phyloP scores from a whole-genome alignment of 495 filamentous ascomycete genomes.

The Cetradonia linearis region DNA sequence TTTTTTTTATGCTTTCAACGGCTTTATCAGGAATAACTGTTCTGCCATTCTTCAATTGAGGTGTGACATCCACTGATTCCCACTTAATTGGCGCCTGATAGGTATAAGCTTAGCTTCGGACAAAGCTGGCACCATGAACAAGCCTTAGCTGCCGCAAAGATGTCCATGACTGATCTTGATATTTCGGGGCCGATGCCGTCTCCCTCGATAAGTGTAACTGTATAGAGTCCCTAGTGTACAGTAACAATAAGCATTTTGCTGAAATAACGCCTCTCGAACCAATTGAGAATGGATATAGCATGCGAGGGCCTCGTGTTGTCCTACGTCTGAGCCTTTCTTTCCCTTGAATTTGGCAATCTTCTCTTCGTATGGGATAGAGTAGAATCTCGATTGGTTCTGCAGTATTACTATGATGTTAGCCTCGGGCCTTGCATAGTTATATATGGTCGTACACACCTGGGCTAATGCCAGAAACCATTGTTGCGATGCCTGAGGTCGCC shows the following conservation, averaged over 20 bases:
- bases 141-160: slow-evolving; percentile 91
- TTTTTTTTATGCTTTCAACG: slow-evolving; percentile 80
- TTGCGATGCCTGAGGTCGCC: slow-evolving; percentile 38
- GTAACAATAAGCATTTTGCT: slow-evolving; percentile 3
- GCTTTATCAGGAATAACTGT: slow-evolving; percentile 84
- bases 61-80: slow-evolving; percentile 94
- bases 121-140: slow-evolving; percentile 21
- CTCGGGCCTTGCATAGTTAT: neutral
- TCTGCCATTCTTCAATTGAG: slow-evolving; percentile 82
- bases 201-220: slow-evolving; percentile 93
- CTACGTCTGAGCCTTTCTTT: slow-evolving; percentile 75
- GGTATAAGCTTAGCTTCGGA: slow-evolving; percentile 29
- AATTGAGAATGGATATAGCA: neutral
- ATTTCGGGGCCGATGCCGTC: slow-evolving; percentile 98
- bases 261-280: too few species aligned
- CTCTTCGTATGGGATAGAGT: slow-evolving; percentile 48
- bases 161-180: slow-evolving; percentile 92
- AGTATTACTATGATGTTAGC: neutral
- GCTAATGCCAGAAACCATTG: slow-evolving; percentile 38
- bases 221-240: slow-evolving; percentile 78
- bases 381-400: slow-evolving; percentile 32
- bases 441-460: slow-evolving; percentile 18
- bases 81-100: slow-evolving; percentile 80
- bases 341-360: slow-evolving; percentile 90
- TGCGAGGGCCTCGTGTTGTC: slow-evolving; percentile 2